Evolutionary conservation across 2,329 filamentous ascomycete species (phyloP).

Genomic region (Paraconiothyrium brasiliense): DNA sequence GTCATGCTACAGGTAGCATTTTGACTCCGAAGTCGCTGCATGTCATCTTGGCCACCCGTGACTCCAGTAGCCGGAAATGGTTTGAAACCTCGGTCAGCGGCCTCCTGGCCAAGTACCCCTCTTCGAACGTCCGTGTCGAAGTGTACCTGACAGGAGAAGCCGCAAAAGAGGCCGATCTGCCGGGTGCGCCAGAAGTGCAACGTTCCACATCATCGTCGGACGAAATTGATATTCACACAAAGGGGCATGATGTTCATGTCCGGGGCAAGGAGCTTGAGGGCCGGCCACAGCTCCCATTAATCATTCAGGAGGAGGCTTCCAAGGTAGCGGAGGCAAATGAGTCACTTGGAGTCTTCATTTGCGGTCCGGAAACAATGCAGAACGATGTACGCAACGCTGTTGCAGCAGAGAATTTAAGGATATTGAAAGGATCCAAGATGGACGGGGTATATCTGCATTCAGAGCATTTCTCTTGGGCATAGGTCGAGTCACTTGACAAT

Average conservation of each 20-base stretch:
- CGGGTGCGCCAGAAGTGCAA: neutral
- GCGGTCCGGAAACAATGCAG: neutral
- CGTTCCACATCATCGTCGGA: constrained; percentile 32
- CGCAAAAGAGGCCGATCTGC: constrained; percentile 17
- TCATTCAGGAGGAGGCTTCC: constrained; percentile 37
- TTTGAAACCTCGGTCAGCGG: neutral
- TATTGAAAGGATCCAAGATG: neutral
- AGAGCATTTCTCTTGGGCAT: neutral
- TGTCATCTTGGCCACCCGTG: neutral
- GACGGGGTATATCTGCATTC: neutral
- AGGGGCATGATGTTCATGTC: constrained; percentile 8
- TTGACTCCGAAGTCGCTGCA: neutral
- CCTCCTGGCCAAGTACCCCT: constrained; percentile 33
- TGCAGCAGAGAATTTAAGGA: neutral
- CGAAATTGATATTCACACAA: constrained; percentile 22
- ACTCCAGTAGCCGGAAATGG: neutral
- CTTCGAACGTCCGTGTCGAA: constrained; percentile 30
- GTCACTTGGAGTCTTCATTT: neutral
- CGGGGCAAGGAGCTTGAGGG: constrained; percentile 31
- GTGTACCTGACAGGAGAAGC: constrained; percentile 40
- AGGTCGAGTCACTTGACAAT: neutral
- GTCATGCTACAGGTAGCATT: neutral
- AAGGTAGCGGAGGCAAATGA: constrained; percentile 15
- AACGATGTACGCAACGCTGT: neutral
- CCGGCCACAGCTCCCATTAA: constrained; percentile 46